Base-by-base conservation (phyloP, 805 yeast species). In the Candida michaelii region DNA sequence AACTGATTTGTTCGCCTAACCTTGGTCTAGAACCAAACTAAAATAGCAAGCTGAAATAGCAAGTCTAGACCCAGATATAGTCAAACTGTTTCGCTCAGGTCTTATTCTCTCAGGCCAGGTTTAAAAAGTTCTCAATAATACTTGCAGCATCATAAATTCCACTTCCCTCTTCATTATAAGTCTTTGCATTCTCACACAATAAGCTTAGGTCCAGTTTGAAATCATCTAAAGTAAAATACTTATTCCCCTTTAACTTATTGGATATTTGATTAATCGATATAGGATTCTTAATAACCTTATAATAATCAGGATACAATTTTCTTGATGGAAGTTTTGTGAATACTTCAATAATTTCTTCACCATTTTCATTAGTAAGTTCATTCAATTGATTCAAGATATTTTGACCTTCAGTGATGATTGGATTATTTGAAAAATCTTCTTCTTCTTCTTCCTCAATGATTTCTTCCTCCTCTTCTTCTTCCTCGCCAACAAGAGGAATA, bases 271-370 rank as follows among this genome's bases (percentile, higher is more conserved):
- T 69, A 39, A 85, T 60, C 2, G 89, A 74, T 17, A 82, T 76
- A 2, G 90, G 89, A 42, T 65, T 62, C 48, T 67, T 63, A 53
- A 85, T 83, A 42, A 80, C 67, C 52, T 73, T 67, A 58, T 84
- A 91, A 60, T 91, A 91, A 62, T 91, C 97, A 0, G 97, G 93
- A 60, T 89, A 91, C 41, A 80, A 58, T 59, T 77, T 77, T 49
- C 77, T 76, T 0, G 90, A 76, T 3, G 98, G 98, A 40, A 85
- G 67, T 35, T 73, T 78, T 53, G 80, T 58, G 65, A 90, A 90
- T 12, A 67, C 56, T 23, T 67, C 73, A 5, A 59, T 47, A 1
- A 61, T 49, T 35, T 51, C 52, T 43, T 67, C 74, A 11, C 67
- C 72, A 45, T 67, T 71, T 46, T 65, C 77, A 49, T 76, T 81